Evolutionary conservation across 805 yeast species (phyloP), one percentile per base, ranked within the genome.

Genomic region (Metschnikowia reukaufii): DNA sequence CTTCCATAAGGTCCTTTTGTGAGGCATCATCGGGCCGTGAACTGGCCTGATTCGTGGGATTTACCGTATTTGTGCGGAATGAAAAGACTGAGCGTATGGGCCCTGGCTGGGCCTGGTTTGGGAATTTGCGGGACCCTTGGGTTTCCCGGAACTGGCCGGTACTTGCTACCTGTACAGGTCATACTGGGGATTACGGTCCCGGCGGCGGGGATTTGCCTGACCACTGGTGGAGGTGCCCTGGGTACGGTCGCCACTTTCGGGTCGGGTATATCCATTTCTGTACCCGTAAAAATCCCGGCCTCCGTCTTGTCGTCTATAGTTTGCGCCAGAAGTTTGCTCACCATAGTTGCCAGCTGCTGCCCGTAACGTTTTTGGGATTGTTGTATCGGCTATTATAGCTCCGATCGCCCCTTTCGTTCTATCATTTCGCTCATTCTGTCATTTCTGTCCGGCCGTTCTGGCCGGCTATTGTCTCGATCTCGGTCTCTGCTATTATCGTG

Each of bases 151-250:
- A 18, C 36, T 10, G 56, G 51, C 25, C 55, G 32, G 33, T 49
- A 51, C 38, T 51, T 54, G 47, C 50, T 46, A n/a, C 57, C 56
- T 18, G 50, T 44, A 46, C 50, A 37, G 46, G 34, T 49, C 49
- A 20, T 51, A 48, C 40, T 38, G 44, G 21, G 33, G 31, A 13
- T 23, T 25, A 15, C 39, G 19, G 17, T 37, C 42, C 7, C 52
- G 52, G 10, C 48, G 45, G 5, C 42, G 18, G 10, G 36, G 6
- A 9, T 13, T 15, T 4, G 36, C 12, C 16, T 29, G 27, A 2
- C 23, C 37, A 16, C 35, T 21, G n/a, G 9, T 20, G 20, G 37
- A n/a, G 20, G 17, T 21, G 6, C 35, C 29, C 20, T 36, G 44
- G 9, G 16, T 13, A 6, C 47, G 15, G 17, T 39, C 52, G 23